A percentile compares a stretch with the other conserved stretches of the same genome.
phyloP scores from a whole-genome alignment of 495 filamentous ascomycete genomes.

The Penicillium bialowiezense region DNA sequence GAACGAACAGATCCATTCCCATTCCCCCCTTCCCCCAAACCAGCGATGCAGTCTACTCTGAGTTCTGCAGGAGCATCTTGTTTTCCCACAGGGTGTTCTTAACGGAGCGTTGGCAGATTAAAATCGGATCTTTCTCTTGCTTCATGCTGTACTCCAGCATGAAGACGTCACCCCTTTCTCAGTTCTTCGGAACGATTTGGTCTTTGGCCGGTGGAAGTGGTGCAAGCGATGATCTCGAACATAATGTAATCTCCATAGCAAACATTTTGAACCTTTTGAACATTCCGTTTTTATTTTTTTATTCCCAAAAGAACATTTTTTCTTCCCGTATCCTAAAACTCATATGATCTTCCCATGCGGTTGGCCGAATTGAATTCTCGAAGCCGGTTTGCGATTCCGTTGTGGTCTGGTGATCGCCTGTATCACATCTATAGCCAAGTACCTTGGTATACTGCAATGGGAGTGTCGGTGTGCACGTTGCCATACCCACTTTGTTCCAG shows the following conservation, averaged over 20 bases:
- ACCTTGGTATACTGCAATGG: background rate
- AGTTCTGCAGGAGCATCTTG: conserved; percentile 63
- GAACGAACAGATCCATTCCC: background rate
- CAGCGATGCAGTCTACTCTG: conserved; percentile 67
- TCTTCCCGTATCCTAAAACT: background rate
- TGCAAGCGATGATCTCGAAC: conserved; percentile 75
- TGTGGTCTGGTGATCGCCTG: conserved; percentile 2
- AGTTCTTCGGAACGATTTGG: conserved; percentile 34
- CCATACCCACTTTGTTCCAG: conserved; percentile 2
- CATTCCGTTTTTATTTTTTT: background rate
- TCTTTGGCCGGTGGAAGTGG: conserved; percentile 54
- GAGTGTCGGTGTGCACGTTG: conserved; percentile 10
- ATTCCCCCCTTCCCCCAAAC: conserved; percentile 13
- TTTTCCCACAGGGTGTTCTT: conserved; percentile 51
- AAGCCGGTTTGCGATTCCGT: conserved; percentile 9
- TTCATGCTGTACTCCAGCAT: conserved; percentile 25
- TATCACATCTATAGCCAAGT: no score
- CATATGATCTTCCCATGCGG: background rate
- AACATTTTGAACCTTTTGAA: conserved; percentile 7
- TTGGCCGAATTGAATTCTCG: conserved; percentile 8
- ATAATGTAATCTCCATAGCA: conserved; percentile 31
- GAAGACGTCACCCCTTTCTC: conserved; percentile 51
- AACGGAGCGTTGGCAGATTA: conserved; percentile 78
- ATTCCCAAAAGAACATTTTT: no score
- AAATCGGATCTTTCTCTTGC: conserved; percentile 27